Percentiles rank a stretch among this genome's conserved stretches.
phyloP scores from a whole-genome alignment of 371 early-diverging fungal genomes.

The Circinella umbellata region DNA sequence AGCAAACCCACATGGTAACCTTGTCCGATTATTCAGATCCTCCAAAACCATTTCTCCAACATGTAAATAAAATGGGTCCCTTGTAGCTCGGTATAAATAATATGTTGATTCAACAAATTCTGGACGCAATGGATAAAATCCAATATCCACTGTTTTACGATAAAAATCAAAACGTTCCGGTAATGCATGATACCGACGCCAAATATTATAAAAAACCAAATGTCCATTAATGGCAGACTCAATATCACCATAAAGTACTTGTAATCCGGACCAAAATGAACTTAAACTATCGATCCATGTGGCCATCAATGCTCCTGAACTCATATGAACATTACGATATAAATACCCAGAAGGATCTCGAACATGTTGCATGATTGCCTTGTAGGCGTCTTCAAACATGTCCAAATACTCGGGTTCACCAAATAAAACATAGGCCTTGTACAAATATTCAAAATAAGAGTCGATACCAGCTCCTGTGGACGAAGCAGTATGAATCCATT shows the following conservation, averaged over 20 bases:
- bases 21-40: slow-evolving; percentile 75
- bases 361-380: slow-evolving; percentile 66
- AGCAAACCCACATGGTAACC: slow-evolving; percentile 88
- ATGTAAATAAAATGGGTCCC: slow-evolving; percentile 87
- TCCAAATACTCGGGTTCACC: slow-evolving; percentile 77
- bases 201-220: slow-evolving; percentile 82
- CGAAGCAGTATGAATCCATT: slow-evolving; percentile 75
- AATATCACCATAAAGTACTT: slow-evolving; percentile 83
- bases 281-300: slow-evolving; percentile 91
- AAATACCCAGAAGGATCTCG: slow-evolving; percentile 78
- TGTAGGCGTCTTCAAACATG: slow-evolving; percentile 85
- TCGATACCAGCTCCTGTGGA: slow-evolving; percentile 94
- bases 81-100: slow-evolving; percentile 88
- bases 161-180: slow-evolving; percentile 89
- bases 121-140: slow-evolving; percentile 88
- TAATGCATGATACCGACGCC: slow-evolving; percentile 82
- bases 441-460: slow-evolving; percentile 91
- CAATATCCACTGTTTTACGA: slow-evolving; percentile 61
- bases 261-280: slow-evolving; percentile 93
- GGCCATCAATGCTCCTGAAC: slow-evolving; percentile 64
- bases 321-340: slow-evolving; percentile 88
- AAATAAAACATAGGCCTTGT: slow-evolving; percentile 90
- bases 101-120: slow-evolving; percentile 96
- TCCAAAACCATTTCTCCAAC: slow-evolving; percentile 87
- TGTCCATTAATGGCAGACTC: slow-evolving; percentile 82